Percentiles rank a stretch among this genome's conserved stretches.
Evolutionary conservation across 768 basidiomycete species (phyloP).

Genomic region (Lentinula lateritia): DNA sequence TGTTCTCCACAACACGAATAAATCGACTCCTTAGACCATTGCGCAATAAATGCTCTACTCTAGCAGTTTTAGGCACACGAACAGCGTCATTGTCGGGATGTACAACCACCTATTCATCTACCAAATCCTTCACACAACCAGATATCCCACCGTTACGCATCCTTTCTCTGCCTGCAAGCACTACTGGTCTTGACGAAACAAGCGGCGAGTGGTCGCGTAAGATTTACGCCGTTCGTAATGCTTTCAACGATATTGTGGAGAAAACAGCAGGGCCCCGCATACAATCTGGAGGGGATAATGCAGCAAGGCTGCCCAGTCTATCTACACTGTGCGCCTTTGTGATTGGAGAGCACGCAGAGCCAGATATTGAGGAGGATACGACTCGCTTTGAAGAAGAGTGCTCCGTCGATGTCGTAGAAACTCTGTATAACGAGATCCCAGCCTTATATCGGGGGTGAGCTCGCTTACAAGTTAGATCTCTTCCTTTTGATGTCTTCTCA

Average conservation of each 20-base stretch:
- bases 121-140: not conserved
- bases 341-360: constrained; percentile 41
- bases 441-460: constrained; percentile 45
- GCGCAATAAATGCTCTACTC: constrained; percentile 17
- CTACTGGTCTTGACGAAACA: not conserved
- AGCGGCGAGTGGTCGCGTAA: constrained; percentile 39
- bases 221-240: constrained; percentile 50
- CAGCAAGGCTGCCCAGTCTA: constrained; percentile 26
- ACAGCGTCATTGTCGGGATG: not conserved
- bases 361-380: constrained; percentile 15
- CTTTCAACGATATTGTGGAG: constrained; percentile 45
- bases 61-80: constrained; percentile 9
- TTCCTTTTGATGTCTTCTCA: constrained; percentile 1
- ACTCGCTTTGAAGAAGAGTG: constrained; percentile 16
- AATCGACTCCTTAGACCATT: constrained; percentile 19
- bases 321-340: constrained; percentile 41
- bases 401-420: constrained; percentile 21
- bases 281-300: constrained; percentile 9
- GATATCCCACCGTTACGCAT: not conserved
- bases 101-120: constrained; percentile 2
- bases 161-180: constrained; percentile 5
- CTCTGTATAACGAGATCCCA: constrained; percentile 49
- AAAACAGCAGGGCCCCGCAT: constrained; percentile 17
- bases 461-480: not conserved
- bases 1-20: constrained; percentile 15